Evolutionary conservation across 2,329 filamentous ascomycete species (phyloP), one percentile per base, ranked within the genome.

Genomic region (Diaporthe ampelina): DNA sequence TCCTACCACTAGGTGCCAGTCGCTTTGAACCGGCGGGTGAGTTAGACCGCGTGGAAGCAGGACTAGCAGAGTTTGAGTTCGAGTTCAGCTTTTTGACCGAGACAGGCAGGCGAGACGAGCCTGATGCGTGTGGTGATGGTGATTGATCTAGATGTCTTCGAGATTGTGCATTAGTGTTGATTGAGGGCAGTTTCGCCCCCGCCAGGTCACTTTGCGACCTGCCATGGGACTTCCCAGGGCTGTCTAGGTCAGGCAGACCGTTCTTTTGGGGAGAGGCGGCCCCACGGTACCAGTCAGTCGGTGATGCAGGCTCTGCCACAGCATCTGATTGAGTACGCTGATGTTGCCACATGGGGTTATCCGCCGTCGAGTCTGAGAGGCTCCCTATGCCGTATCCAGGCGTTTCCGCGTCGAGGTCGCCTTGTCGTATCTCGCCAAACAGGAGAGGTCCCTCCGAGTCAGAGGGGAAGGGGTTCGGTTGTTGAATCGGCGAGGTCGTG

Each of bases 401-500:
- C 65, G 88, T 84, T 26, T 86, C 82, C 35, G 86, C 80, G 77
- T 89, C 86, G 78, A 86, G 86, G 77, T 90, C 87, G 50, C 90
- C 86, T n/a, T 90, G 88, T 37, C 91, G 84, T 77, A 95, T 89
- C 82, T 95, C 94, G 50, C 94, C 94, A 84, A 96, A 96, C 26
- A 95, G 84, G 48, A 94, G 89, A 76, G 88, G 88, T 71, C 87
- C 86, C 17, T 61, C 70, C 19, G 48, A 19, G 29, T 40, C 70
- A 32, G 57, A 54, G 63, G 85, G 78, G 76, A 82, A 81, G 79
- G 80, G 68, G 77, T 78, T 69, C 78, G 78, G 76, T 69, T 81
- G 76, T 74, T 76, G 73, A 56, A 75, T 76, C 35, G 80, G 78
- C 63, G 83, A 78, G 29, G 74, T 72, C 59, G 76, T 77, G 35